Conservation (phyloP, 371 early-diverging fungal genomes). For the Chytridiales sp. region DNA sequence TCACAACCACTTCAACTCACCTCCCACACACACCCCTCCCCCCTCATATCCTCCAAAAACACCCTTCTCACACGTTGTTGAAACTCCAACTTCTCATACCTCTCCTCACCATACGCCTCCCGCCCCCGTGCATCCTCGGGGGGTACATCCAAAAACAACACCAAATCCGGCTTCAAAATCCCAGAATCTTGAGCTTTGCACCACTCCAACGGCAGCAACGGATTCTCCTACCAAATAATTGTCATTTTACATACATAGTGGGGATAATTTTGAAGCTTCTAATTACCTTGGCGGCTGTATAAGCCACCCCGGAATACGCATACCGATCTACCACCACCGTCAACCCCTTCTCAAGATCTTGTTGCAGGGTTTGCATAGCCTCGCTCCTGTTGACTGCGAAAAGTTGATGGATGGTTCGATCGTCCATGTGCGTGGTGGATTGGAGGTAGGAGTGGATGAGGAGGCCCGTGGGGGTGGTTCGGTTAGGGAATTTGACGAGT, state of each 20-base stretch:
- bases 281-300: slow-evolving; percentile 82
- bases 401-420: slow-evolving; percentile 88
- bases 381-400: slow-evolving; percentile 96
- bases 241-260: not conserved
- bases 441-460: slow-evolving; percentile 89
- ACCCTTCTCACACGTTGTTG: slow-evolving; percentile 71
- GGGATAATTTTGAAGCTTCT: not conserved
- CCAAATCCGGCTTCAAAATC: slow-evolving; percentile 76
- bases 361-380: slow-evolving; percentile 13
- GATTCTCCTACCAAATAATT: not conserved
- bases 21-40: slow-evolving; percentile 15
- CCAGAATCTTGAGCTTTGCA: slow-evolving; percentile 88
- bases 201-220: slow-evolving; percentile 82
- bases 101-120: slow-evolving; percentile 91
- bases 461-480: slow-evolving; percentile 88
- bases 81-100: slow-evolving; percentile 90
- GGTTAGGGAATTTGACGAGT: no score
- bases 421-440: slow-evolving; percentile 66
- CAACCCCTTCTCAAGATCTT: slow-evolving; percentile 59
- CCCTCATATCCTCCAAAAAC: slow-evolving; percentile 61
- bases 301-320: slow-evolving; percentile 96
- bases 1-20: not conserved
- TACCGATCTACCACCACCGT: slow-evolving; percentile 96
- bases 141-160: slow-evolving; percentile 88
- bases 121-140: slow-evolving; percentile 73